Base-by-base conservation (phyloP, 352 stramenopile genomes). In the Phytophthora sp. region DNA sequence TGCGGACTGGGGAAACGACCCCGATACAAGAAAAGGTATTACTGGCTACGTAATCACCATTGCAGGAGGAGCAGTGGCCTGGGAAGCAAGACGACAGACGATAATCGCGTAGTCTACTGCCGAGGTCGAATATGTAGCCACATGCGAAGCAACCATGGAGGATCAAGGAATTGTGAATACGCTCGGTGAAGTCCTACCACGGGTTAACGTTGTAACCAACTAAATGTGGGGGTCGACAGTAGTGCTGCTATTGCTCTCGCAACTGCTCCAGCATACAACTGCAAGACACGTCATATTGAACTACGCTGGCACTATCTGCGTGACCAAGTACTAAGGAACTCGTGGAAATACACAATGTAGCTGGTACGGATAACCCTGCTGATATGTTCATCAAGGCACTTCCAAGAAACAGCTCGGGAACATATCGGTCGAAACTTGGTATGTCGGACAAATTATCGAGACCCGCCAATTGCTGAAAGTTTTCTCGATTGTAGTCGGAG, bases 1-100 rank as follows among this genome's bases (percentile, higher is more conserved):
- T 60, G 52, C 46, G 12, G 64, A 62, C 26, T 67, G 59, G 41
- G 49, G 39, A 31, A 60, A n/a, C n/a, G n/a, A n/a, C n/a, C n/a
- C n/a, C n/a, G n/a, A n/a, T n/a, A n/a, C n/a, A n/a, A n/a, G n/a
- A 66, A n/a, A n/a, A n/a, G 9, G 9, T 24, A 49, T 57, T 18
- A 35, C 47, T 16, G 38, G 51, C 7, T 42, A 21, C 20, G 31
- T 52, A 1, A 70, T 33, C 15, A 41, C 60, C 4, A 57, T 62
- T 53, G 26, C 47, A 20, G 56, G 51, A 35, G 63, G 56, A 13
- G 55, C 44, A 4, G 36, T 66, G 2, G 31, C 35, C 2, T 66
- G 50, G 54, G 56, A 29, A 9, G 29, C 29, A 9, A 33, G n/a
- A 9, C 29, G 29, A 9, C 53, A 71, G 15, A 66, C 50, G 6